Conservation (phyloP, 1,284 basidiomycete genomes). For the Serendipita sp. region DNA sequence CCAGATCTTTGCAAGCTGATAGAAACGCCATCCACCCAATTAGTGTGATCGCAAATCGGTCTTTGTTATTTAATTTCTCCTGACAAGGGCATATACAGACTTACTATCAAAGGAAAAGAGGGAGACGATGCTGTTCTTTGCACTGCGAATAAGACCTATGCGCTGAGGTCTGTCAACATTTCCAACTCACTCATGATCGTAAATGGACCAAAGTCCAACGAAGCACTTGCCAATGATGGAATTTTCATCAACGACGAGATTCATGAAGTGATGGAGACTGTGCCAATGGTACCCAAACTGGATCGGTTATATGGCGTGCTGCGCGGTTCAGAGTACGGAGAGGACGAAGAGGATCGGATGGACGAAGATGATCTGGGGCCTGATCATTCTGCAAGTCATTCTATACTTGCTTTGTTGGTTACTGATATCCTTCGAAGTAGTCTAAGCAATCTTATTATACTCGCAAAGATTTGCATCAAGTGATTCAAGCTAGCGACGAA, state of each 20-base stretch:
- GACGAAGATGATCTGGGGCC: constrained; percentile 6
- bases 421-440: background rate
- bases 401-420: background rate
- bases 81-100: constrained; percentile 25
- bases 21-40: constrained; percentile 21
- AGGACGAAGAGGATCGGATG: constrained; percentile 20
- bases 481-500: constrained; percentile 65
- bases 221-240: constrained; percentile 19
- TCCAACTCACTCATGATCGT: constrained; percentile 76
- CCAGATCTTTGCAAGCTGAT: constrained; percentile 42
- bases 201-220: constrained; percentile 32
- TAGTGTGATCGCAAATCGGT: background rate
- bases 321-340: constrained; percentile 45
- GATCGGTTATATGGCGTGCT: constrained; percentile 52
- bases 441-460: constrained; percentile 28
- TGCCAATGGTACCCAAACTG: constrained; percentile 55
- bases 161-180: constrained; percentile 64
- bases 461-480: constrained; percentile 43
- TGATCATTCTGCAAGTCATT: constrained; percentile 10
- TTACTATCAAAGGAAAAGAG: constrained; percentile 66
- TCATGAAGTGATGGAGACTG: constrained; percentile 64
- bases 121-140: constrained; percentile 82
- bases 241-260: constrained; percentile 56
- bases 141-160: constrained; percentile 63
- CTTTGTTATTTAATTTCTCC: background rate